Base-by-base conservation (phyloP, 2,329 filamentous ascomycete genomes). In the Aurifilum marmelostoma region DNA sequence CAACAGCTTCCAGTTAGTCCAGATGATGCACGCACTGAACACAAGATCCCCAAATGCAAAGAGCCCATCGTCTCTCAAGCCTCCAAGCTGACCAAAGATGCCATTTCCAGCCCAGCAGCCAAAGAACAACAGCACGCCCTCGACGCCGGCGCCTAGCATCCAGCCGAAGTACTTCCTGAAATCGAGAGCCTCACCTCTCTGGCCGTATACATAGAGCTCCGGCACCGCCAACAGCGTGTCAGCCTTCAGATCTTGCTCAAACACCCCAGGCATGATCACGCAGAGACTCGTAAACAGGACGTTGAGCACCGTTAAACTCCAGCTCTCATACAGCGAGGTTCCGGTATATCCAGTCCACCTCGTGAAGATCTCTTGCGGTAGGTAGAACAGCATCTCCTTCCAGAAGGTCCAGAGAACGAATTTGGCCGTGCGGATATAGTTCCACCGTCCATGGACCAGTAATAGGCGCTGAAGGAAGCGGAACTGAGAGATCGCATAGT, bases 401-500 rank as follows among this genome's bases (percentile, higher is more conserved):
- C 94, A 97, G 78, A 97, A 97, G 0, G 94, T 97, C 66, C 90
- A 90, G 4, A 97, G 85, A 2, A 94, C 93, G 77, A 97, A 97
- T 77, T 95, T 95, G 80, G 91, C 92, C 0, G 92, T 94, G 21
- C 93, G 88, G 37, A 95, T 86, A 73, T 97, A 97, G 79, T 97
- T 97, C 93, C 93, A 97, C 12, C 93, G 86, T 0, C 93, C 93
- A 76, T 97, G 93, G 1, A 97, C 93, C 3, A 97, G 85, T 5
- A 97, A 83, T 9, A 97, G 82, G 66, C 93, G 91, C 71, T 94
- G 88, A n/a, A 97, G 80, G 80, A 97, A 97, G 14, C 93, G 85
- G 77, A 97, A 97, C 77, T 97, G 93, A 0, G 92, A 94, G 72
- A 97, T 95, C 2, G 92, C 91, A 77, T 97, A 97, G 79, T 97